Base-by-base conservation (phyloP, 2,329 filamentous ascomycete species). In the Cryphonectria carpinicola region DNA sequence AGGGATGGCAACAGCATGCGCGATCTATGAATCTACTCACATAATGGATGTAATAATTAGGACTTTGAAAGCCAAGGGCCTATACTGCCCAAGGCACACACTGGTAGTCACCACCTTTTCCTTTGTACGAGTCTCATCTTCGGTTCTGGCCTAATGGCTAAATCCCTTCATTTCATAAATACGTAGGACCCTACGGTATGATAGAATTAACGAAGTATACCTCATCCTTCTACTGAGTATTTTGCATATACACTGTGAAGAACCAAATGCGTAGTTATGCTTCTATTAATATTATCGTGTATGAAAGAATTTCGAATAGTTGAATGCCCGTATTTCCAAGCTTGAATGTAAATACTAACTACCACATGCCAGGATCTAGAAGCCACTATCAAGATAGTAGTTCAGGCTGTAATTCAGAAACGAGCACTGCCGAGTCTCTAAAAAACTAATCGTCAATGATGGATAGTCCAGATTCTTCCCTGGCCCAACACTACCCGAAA, bases 401-500 rank as follows among this genome's bases (percentile, higher is more conserved):
- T 25, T 63, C 7, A 71, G 10, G 14, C 52, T 69, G n/a, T 71
- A 71, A 46, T 71, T 71, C 62, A 71, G 41, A 11, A 71, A 71
- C 1, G 35, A 52, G 46, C 70, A 71, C 56, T 71, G 70, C 39
- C 41, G 66, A 4, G 35, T 58, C 14, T 71, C 70, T 1, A 63
- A 63, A 14, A 71, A 71, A 19, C 39, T 19, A 19, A 71, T 66
- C 25, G 70, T 69, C 46, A n/a, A 35, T 7, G 70, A 56, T 2
- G 70, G 70, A 17, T 69, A 71, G 25, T 71, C 70, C 25, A 71
- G 56, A 35, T 69, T 43, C 63, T 69, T 71, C 19, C 62, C 70
- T 32, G 66, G 69, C 4, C 69, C 69, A 61, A 58, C 17, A 39
- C 52, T 22, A 11, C 66, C 46, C 13, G 28, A 19, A 39, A 71